These are phyloP conservation scores for Dothistroma septosporum DNA, from an alignment of 2,329 filamentous ascomycete genomes.

Conservation along the genomic window DNA sequence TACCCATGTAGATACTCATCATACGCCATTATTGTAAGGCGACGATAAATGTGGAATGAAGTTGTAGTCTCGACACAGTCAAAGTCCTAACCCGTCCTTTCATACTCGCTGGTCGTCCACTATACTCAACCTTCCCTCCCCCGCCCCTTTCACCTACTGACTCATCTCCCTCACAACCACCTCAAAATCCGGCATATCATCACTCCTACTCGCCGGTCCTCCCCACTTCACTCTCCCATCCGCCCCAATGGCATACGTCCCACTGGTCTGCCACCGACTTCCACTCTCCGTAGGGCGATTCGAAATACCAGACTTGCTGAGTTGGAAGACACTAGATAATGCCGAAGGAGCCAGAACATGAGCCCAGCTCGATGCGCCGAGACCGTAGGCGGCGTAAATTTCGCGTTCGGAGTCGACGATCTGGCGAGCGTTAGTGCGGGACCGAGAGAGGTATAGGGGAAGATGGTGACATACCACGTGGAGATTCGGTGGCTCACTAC, in stretches of 20 bases:
- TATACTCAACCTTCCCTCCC: background rate
- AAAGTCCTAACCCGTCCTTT: background rate
- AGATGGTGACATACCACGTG: constrained; percentile 54
- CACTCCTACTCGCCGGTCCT: constrained; percentile 46
- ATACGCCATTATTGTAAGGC: background rate
- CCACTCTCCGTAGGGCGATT: constrained; percentile 63
- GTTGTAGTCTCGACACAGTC: background rate
- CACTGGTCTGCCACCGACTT: constrained; percentile 64
- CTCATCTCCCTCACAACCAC: constrained; percentile 36
- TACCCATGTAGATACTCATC: background rate
- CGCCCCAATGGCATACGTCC: constrained; percentile 59
- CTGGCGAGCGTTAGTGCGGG: constrained; percentile 29
- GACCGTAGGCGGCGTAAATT: constrained; percentile 55
- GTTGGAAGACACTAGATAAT: constrained; percentile 54
- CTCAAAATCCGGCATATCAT: constrained; percentile 54
- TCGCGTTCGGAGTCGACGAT: constrained; percentile 41
- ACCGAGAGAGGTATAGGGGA: background rate
- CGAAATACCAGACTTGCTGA: constrained; percentile 61
- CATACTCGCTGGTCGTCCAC: background rate
- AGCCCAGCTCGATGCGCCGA: constrained; percentile 58
- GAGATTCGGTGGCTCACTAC: constrained; percentile 56
- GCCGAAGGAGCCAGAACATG: constrained; percentile 58
- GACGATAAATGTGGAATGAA: background rate
- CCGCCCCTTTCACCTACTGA: background rate
- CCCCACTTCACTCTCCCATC: constrained; percentile 53